Evolutionary conservation across 2,329 filamentous ascomycete genomes (phyloP), one percentile per base, ranked within the genome.

Genomic region (Fusarium nelsonii): DNA sequence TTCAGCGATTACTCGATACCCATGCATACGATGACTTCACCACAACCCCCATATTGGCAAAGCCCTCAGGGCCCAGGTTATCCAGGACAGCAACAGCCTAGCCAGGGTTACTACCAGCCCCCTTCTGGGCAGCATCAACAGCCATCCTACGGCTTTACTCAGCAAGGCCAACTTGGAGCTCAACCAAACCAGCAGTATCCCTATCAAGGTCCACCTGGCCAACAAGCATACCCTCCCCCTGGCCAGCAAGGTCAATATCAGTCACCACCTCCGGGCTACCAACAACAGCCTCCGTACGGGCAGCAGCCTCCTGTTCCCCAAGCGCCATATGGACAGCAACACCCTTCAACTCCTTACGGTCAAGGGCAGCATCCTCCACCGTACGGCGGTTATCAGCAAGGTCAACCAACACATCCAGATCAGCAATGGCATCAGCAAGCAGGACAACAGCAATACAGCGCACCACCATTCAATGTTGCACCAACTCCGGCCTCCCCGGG

Each of bases 401-500:
- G 28, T 18, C 70, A 65, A 6, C 53, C 59, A 16, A 53, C 59
- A 4, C 59, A 63, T 18, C 49, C 62, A 8, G 55, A 48, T 9
- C 74, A 73, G 16, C 65, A 74, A 18, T 74, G 65, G 73, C 68
- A 73, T 3, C 60, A 63, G 14, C 73, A 72, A 16, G 65, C 64
- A 11, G 66, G 51, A 2, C 65, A 59, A 2, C 58, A 53, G 2
- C 57, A 51, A 23, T 63, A 63, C 4, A 26, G 58, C 2, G 52
- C 10, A 26, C 70, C 60, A 0, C 49, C 65, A 15, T 65, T 68
- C 7, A 62, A 63, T 0, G 60, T 67, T 2, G 64, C 65, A 3
- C 69, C 75, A 3, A 74, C 75, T 0, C 74, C 75, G 1, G 75
- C 77, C 4, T 78, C 76, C 0, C 60, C 58, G 4, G 76, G 75